A percentile compares a stretch with the other conserved stretches of the same genome.
phyloP scores from a whole-genome alignment of 441 rosid genomes.

The Arabidopsis lyrata region DNA sequence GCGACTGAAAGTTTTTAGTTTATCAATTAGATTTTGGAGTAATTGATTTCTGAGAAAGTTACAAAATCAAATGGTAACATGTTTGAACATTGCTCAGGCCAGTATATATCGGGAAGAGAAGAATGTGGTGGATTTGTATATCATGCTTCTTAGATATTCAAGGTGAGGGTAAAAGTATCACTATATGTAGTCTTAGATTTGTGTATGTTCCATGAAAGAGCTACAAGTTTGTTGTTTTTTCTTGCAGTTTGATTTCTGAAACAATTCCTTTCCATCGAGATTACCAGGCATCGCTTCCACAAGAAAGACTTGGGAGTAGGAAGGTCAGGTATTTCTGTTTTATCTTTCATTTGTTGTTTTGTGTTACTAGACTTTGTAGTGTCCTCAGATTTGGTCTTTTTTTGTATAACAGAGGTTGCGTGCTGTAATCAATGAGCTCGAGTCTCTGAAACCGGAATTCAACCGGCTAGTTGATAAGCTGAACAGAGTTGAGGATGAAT shows the following conservation, averaged over 20 bases:
- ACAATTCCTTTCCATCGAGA: constrained; percentile 93
- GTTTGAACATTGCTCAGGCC: constrained; percentile 56
- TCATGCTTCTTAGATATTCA: constrained; percentile 89
- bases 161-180: constrained; percentile 56
- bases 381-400: constrained; percentile 17
- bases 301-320: constrained; percentile 64
- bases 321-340: constrained; percentile 62
- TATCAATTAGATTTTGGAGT: constrained; percentile 7
- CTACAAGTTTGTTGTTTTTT: constrained; percentile 28
- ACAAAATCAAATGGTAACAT: background rate
- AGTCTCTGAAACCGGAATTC: constrained; percentile 82
- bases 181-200: constrained; percentile 11
- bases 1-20: background rate
- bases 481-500: constrained; percentile 49
- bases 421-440: constrained; percentile 79
- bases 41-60: background rate
- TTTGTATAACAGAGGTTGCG: constrained; percentile 61
- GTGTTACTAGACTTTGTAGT: background rate
- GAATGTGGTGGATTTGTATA: constrained; percentile 89
- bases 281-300: constrained; percentile 59
- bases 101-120: constrained; percentile 81
- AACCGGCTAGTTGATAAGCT: constrained; percentile 58
- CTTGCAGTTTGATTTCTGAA: constrained; percentile 82
- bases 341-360: constrained; percentile 30
- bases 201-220: constrained; percentile 2